These are phyloP conservation scores for Beauveria sp. DNA, from an alignment of 2,329 filamentous ascomycete species.

Conservation along the genomic window DNA sequence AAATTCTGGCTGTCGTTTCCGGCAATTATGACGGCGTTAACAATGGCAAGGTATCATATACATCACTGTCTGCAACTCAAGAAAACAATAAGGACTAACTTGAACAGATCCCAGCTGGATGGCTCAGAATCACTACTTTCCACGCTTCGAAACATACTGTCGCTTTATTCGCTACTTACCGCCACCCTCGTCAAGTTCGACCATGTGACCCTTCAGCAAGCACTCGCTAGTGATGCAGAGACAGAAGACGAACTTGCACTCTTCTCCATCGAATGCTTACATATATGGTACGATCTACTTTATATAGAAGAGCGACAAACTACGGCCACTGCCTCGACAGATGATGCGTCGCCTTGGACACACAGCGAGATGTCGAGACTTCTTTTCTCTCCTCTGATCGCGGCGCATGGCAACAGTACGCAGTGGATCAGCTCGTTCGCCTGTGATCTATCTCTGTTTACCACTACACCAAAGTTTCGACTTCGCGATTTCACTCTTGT, in stretches of 20 bases:
- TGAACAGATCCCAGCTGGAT: background rate
- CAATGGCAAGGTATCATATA: background rate
- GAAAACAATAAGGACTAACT: background rate
- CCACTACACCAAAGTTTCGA: background rate
- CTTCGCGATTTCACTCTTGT: background rate
- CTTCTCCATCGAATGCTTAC: background rate
- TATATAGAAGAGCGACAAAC: background rate
- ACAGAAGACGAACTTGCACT: background rate
- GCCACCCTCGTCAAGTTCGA: background rate
- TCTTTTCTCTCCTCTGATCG: background rate
- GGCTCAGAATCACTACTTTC: background rate
- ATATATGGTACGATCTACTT: background rate
- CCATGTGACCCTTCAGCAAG: background rate
- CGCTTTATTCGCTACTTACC: constrained; percentile 4
- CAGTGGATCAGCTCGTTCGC: constrained; percentile 1
- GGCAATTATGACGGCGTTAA: background rate
- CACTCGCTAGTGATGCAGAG: background rate
- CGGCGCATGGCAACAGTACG: background rate
- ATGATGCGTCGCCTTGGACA: background rate
- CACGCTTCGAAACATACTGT: background rate
- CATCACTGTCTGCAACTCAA: background rate
- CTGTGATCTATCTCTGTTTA: background rate
- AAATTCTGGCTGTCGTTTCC: constrained; percentile 4
- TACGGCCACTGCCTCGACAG: background rate
- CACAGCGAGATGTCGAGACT: background rate